These are phyloP conservation scores for Cercospora beticola DNA, from an alignment of 2,329 filamentous ascomycete species.

Conservation along the genomic window DNA sequence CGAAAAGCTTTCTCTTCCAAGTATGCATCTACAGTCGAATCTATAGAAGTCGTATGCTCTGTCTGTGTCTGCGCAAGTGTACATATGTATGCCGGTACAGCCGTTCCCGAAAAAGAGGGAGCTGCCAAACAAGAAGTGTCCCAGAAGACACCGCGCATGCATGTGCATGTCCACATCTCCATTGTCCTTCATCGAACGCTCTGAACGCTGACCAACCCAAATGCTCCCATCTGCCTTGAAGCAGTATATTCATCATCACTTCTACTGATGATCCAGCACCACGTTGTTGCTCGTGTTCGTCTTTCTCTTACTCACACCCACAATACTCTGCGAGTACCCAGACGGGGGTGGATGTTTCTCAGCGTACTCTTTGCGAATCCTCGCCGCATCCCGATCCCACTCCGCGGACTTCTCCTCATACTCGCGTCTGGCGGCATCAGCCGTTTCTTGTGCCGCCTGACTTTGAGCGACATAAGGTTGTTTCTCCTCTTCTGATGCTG, in stretches of 20 bases:
- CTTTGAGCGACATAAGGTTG: slow-evolving; percentile 76
- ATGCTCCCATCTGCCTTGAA: background rate
- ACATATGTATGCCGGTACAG: background rate
- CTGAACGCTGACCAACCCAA: background rate
- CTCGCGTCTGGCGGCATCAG: slow-evolving; percentile 57
- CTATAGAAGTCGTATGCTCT: background rate
- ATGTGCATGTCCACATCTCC: background rate
- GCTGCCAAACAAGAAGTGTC: background rate
- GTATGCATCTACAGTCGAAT: background rate
- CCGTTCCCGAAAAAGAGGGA: background rate
- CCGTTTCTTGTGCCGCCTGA: slow-evolving; percentile 65
- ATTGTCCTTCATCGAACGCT: background rate
- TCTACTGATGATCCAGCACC: slow-evolving; percentile 32
- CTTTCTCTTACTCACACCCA: slow-evolving; percentile 34
- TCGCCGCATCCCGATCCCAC: slow-evolving; percentile 69
- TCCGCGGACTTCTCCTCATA: slow-evolving; percentile 63
- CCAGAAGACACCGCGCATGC: background rate
- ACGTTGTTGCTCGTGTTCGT: slow-evolving; percentile 37
- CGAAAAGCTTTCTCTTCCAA: background rate
- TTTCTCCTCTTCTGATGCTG: slow-evolving; percentile 67
- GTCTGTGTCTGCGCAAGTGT: background rate
- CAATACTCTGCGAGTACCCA: slow-evolving; percentile 11
- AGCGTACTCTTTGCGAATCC: slow-evolving; percentile 47
- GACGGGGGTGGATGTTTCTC: slow-evolving; percentile 28
- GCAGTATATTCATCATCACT: background rate